These are phyloP conservation scores for Cyanodermella asteris DNA, from an alignment of 2,329 filamentous ascomycete genomes.

Conservation along the genomic window DNA sequence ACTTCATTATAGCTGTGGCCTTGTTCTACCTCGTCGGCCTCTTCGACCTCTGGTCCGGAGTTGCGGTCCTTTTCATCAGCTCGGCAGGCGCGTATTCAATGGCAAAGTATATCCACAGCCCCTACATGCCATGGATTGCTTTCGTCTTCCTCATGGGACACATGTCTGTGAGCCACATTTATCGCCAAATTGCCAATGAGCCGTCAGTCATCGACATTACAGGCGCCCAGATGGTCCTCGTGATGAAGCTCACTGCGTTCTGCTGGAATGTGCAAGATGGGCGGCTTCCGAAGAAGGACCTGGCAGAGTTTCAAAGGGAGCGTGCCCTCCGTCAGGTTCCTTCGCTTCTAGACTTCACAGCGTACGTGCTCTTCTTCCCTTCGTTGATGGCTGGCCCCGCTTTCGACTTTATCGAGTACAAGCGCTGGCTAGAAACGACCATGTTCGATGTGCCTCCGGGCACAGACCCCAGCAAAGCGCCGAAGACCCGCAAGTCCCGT, in stretches of 20 bases:
- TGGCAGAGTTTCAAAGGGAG: conserved; percentile 75
- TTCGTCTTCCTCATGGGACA: conserved; percentile 92
- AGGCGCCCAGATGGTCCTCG: conserved; percentile 86
- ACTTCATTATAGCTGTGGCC: conserved; percentile 60
- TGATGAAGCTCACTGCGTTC: conserved; percentile 94
- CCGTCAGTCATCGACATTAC: conserved; percentile 64
- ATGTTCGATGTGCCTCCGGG: conserved; percentile 78
- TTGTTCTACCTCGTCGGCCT: conserved; percentile 85
- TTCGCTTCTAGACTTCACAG: conserved; percentile 55
- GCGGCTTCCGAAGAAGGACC: conserved; percentile 49
- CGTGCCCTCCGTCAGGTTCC: conserved; percentile 58
- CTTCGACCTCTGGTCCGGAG: conserved; percentile 75
- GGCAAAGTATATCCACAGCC: conserved; percentile 60
- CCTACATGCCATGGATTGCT: conserved; percentile 92
- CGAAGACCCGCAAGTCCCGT: conserved; percentile 69
- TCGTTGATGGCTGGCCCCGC: conserved; percentile 73
- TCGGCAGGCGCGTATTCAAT: conserved; percentile 64
- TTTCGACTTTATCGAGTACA: conserved; percentile 88
- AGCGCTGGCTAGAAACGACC: conserved; percentile 72
- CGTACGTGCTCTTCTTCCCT: conserved; percentile 91
- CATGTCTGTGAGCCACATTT: conserved; percentile 76
- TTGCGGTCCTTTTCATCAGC: conserved; percentile 59
- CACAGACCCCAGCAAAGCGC: conserved; percentile 65
- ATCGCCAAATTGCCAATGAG: conserved; percentile 48
- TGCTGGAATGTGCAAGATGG: conserved; percentile 98